These are phyloP conservation scores for Fusarium beomiforme DNA, from an alignment of 2,329 filamentous ascomycete species.

Conservation along the genomic window DNA sequence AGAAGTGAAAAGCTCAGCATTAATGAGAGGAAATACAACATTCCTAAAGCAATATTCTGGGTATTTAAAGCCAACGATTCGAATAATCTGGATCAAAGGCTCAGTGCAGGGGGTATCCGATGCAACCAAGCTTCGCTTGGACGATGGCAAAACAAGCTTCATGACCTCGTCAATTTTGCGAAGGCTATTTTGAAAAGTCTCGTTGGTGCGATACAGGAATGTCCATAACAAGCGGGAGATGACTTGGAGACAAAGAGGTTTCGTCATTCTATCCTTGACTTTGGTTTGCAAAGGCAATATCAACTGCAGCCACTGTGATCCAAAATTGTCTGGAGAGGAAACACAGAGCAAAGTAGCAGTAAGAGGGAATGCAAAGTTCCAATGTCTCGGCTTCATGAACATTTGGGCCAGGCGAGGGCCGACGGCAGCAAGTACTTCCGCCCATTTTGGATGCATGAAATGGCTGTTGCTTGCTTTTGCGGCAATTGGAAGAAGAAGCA, in stretches of 20 bases:
- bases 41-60: slow-evolving; percentile 93
- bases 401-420: slow-evolving; percentile 84
- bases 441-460: slow-evolving; percentile 85
- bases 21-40: slow-evolving; percentile 95
- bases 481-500: slow-evolving; percentile 86
- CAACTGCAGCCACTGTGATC: slow-evolving; percentile 85
- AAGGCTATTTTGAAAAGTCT: slow-evolving; percentile 72
- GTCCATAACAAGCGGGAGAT: slow-evolving; percentile 94
- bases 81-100: slow-evolving; percentile 90
- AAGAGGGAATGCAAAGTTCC: slow-evolving; percentile 87
- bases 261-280: slow-evolving; percentile 83
- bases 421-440: slow-evolving; percentile 81
- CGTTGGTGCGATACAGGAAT: slow-evolving; percentile 86
- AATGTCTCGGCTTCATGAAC: slow-evolving; percentile 91
- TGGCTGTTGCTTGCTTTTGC: slow-evolving; percentile 80
- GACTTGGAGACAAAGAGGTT: slow-evolving; percentile 85
- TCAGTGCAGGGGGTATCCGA: slow-evolving; percentile 87
- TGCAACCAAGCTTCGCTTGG: slow-evolving; percentile 82
- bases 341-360: slow-evolving; percentile 89
- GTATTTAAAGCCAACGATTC: slow-evolving; percentile 92
- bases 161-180: slow-evolving; percentile 92
- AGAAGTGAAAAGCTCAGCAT: slow-evolving; percentile 85
- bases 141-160: slow-evolving; percentile 81
- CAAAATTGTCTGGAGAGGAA: slow-evolving; percentile 85
- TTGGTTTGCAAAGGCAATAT: slow-evolving; percentile 81